Evolutionary conservation across 257 asterid genomes (phyloP).

Genomic region (Agastache rugosa): DNA sequence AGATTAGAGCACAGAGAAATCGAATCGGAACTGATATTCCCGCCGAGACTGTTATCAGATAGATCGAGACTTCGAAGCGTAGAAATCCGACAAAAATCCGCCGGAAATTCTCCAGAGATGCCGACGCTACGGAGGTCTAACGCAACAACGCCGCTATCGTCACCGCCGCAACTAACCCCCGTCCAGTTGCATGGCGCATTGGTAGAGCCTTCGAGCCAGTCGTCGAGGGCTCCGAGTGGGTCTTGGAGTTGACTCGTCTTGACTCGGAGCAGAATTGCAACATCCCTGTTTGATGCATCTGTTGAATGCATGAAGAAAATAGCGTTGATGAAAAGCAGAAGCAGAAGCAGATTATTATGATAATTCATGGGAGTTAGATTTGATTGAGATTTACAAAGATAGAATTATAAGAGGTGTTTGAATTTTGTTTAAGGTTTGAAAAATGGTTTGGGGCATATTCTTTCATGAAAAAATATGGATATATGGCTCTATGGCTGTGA

Average conservation of each 20-base stretch:
- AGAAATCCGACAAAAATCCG: slow-evolving; percentile 70
- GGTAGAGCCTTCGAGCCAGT: slow-evolving; percentile 54
- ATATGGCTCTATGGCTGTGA: neutral
- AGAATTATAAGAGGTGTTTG: neutral
- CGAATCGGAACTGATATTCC: slow-evolving; percentile 45
- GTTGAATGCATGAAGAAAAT: slow-evolving; percentile 37
- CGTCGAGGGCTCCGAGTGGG: slow-evolving; percentile 49
- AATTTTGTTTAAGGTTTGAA: neutral
- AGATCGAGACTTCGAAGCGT: slow-evolving; percentile 60
- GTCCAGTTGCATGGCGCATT: slow-evolving; percentile 77
- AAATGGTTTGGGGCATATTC: neutral
- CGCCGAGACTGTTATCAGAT: slow-evolving; percentile 54
- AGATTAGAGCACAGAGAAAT: slow-evolving; percentile 67
- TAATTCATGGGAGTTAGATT: slow-evolving; percentile 32
- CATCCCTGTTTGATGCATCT: slow-evolving; percentile 56
- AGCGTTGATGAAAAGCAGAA: slow-evolving; percentile 16
- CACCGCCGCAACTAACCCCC: slow-evolving; percentile 62
- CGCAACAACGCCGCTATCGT: slow-evolving; percentile 51
- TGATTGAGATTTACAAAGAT: neutral
- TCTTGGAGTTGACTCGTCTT: slow-evolving; percentile 58
- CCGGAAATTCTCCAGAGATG: slow-evolving; percentile 64
- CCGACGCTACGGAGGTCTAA: slow-evolving; percentile 48
- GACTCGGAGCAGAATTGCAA: slow-evolving; percentile 61
- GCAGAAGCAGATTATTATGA: slow-evolving; percentile 9
- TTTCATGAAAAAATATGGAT: neutral